phyloP scores from a whole-genome alignment of 768 basidiomycete genomes.

The Auriscalpium vulgare region DNA sequence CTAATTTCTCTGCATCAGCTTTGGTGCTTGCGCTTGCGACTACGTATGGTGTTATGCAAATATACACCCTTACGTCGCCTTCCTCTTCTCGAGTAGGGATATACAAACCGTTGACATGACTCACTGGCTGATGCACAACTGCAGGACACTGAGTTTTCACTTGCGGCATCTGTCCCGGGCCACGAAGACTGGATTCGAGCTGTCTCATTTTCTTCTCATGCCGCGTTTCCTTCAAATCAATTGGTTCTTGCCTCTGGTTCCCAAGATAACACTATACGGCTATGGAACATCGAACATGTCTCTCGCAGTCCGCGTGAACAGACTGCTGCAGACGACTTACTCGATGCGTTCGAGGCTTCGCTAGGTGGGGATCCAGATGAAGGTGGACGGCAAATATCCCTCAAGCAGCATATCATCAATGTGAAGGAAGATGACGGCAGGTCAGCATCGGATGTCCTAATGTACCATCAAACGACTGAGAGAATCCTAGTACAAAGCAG shows the following conservation, averaged over 20 bases:
- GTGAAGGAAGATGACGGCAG: slow-evolving; percentile 44
- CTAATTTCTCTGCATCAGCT: slow-evolving; percentile 26
- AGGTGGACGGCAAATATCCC: slow-evolving; percentile 78
- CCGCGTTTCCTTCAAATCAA: slow-evolving; percentile 27
- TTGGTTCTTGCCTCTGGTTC: slow-evolving; percentile 87
- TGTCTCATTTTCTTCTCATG: slow-evolving; percentile 51
- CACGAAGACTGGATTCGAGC: slow-evolving; percentile 96
- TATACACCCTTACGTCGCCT: slow-evolving; percentile 47
- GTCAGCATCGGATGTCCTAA: slow-evolving; percentile 5
- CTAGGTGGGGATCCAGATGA: slow-evolving; percentile 71
- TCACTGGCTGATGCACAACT: too few species aligned
- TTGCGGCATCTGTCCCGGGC: slow-evolving; percentile 55
- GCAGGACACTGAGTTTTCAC: slow-evolving; percentile 40
- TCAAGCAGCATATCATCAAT: slow-evolving; percentile 75
- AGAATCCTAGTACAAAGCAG: slow-evolving; percentile 31
- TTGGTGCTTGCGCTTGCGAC: slow-evolving; percentile 71
- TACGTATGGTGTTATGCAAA: slow-evolving; percentile 74
- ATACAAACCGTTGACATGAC: too few species aligned
- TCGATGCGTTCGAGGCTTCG: slow-evolving; percentile 85
- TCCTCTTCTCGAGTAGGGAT: too few species aligned
- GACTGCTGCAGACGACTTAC: slow-evolving; percentile 52
- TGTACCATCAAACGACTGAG: neutral
- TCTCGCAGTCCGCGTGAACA: slow-evolving; percentile 7
- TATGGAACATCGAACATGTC: slow-evolving; percentile 77
- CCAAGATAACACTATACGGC: slow-evolving; percentile 87